Base-by-base conservation (phyloP, 2,329 filamentous ascomycete species). In the Pseudocercospora macadamiae region DNA sequence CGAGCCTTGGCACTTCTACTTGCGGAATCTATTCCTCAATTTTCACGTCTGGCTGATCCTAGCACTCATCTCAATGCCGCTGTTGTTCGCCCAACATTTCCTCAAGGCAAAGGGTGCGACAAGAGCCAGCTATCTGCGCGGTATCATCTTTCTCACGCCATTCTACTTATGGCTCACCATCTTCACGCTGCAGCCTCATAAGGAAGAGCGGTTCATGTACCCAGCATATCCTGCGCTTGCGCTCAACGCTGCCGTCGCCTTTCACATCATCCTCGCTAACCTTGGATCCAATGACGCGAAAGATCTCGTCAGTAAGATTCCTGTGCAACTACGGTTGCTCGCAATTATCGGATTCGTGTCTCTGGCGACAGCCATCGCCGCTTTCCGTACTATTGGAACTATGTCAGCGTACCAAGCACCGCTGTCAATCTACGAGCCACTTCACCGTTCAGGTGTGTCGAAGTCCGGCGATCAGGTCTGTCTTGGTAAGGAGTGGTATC, bases 161-260 rank as follows among this genome's bases (percentile, higher is more conserved):
- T 96, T 97, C 75, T 99, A 97, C 73, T 82, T 97, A 71, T 99
- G 95, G 95, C 83, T 99, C 25, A 84, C 77, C 3, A 95, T 97
- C 62, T 97, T 99, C 77, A 93, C 90, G 0, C 73, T 89, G 7
- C 95, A 99, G 72, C 91, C 95, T 14, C 95, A 99, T 77, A 99
- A 99, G 71, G 95, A 99, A 74, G 95, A 99, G 76, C 84, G 95
- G 5, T 99, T 99, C 79, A 97, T 99, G 93, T 99, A 96, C 70
- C 95, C 95, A 0, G 90, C 86, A 2, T 99, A 99, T 70, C 95
- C 95, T 1, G 91, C 93, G 63, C 81, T 99, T 34, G 89, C 90
- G 0, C 81, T 99, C 32, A 97, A 96, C 69, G 93, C 93, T 2
- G 90, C 93, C 7, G 83, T 97, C 54, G 85, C 90, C 3, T 79